These are phyloP conservation scores for Cronartium ribicola DNA, from an alignment of 1,284 basidiomycete genomes.

Conservation along the genomic window DNA sequence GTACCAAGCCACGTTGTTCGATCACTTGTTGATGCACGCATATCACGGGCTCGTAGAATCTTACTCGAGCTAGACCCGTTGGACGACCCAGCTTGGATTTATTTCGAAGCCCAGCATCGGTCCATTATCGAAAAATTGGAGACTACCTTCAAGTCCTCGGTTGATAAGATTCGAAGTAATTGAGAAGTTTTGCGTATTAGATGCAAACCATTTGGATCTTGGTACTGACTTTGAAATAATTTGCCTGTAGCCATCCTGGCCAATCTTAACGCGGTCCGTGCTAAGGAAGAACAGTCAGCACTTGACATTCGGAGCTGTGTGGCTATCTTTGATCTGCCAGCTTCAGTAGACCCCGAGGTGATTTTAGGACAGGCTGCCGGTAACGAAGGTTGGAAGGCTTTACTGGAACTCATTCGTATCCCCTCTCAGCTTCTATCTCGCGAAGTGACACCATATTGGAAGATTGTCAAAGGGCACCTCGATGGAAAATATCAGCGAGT, in stretches of 20 bases:
- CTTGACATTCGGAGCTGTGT: conserved; percentile 40
- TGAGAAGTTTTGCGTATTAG: conserved; percentile 21
- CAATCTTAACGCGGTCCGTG: conserved; percentile 49
- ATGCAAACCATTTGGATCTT: conserved; percentile 53
- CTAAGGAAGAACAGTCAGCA: conserved; percentile 44
- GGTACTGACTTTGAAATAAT: conserved; percentile 60
- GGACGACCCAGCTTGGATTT: conserved; percentile 88
- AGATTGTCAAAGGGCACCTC: conserved; percentile 80
- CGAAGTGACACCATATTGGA: conserved; percentile 87
- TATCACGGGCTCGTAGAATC: conserved; percentile 56
- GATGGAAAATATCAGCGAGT: conserved; percentile 87
- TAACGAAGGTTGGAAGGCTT: conserved; percentile 74
- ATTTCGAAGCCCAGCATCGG: conserved; percentile 86
- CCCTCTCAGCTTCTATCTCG: conserved; percentile 57
- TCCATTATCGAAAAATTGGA: conserved; percentile 77
- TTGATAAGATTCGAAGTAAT: conserved; percentile 61
- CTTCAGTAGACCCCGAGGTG: conserved; percentile 42
- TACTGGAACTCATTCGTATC: conserved; percentile 61
- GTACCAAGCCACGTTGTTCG: conserved; percentile 18
- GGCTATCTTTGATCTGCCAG: conserved; percentile 42
- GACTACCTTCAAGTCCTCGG: conserved; percentile 61
- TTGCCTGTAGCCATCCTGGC: conserved; percentile 59
- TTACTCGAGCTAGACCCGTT: conserved; percentile 72
- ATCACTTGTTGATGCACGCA: conserved; percentile 51
- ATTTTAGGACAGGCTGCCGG: conserved; percentile 60